Conservation (phyloP, 257 asterid species). For the Solanum okadae region DNA sequence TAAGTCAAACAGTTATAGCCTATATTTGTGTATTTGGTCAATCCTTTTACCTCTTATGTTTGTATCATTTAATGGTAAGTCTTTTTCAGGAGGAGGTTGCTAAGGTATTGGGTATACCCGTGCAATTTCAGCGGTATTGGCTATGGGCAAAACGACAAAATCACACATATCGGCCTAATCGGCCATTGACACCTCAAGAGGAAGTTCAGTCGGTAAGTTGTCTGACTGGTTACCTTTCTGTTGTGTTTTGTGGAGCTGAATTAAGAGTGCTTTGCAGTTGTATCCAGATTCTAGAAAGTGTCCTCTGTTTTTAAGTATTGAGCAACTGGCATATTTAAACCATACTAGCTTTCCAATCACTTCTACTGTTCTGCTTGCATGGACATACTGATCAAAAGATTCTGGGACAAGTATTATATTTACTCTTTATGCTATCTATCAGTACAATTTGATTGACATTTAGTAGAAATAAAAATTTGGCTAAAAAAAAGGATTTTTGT, state of each 20-base stretch:
- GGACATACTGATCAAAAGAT: not conserved
- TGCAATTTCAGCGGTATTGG: slow-evolving; percentile 78
- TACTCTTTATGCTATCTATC: not conserved
- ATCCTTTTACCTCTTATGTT: not conserved
- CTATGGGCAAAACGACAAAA: slow-evolving; percentile 90
- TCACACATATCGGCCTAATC: slow-evolving; percentile 84
- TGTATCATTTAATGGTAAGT: not conserved
- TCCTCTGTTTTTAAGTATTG: not conserved
- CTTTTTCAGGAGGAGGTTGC: slow-evolving; percentile 72
- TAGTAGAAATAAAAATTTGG: not conserved
- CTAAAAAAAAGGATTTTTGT: not conserved
- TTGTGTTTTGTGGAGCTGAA: slow-evolving; percentile 1
- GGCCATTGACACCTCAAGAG: slow-evolving; percentile 62
- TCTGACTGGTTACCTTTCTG: not conserved
- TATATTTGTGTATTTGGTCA: not conserved
- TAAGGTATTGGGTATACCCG: slow-evolving; percentile 69
- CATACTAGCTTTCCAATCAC: not conserved
- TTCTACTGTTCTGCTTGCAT: not conserved
- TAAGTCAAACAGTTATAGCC: not conserved
- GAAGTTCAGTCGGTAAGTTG: slow-evolving; percentile 67
- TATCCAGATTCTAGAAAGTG: not conserved
- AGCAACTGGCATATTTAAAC: not conserved
- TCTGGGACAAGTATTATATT: not conserved
- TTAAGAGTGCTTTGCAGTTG: not conserved
- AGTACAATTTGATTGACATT: not conserved